Percentiles rank a stretch among this genome's conserved stretches.
Conservation (phyloP, 768 basidiomycete species). For the Pholiota conissans region DNA sequence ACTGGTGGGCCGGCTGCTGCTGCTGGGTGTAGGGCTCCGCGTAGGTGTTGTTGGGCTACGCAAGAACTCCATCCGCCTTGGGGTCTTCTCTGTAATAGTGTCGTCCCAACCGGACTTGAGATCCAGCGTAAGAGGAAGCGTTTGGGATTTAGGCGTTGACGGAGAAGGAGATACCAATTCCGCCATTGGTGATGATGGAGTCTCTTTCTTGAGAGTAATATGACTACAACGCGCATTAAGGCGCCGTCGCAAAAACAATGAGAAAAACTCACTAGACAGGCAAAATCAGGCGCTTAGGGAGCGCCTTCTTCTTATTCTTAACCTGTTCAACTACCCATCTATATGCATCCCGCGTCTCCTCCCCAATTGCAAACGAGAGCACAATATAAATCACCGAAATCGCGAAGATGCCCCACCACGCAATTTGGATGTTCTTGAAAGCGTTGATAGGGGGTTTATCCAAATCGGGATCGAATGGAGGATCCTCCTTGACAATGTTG, state of each 20-base stretch:
- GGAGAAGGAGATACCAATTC: constrained; percentile 18
- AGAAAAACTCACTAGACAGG: constrained; percentile 17
- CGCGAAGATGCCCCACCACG: constrained; percentile 42
- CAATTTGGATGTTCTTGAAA: constrained; percentile 25
- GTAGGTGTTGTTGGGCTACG: background rate
- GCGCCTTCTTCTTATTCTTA: constrained; percentile 2
- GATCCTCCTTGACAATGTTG: constrained; percentile 25
- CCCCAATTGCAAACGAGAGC: constrained; percentile 35
- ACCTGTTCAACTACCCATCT: constrained; percentile 30
- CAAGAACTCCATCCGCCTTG: constrained; percentile 20
- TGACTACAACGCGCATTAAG: background rate
- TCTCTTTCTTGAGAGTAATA: constrained; percentile 1
- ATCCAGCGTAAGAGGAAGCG: constrained; percentile 29
- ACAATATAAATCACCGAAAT: constrained; percentile 39
- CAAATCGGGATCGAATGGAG: background rate
- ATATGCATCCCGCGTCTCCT: constrained; percentile 35
- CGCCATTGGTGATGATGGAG: background rate
- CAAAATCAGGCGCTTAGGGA: constrained; percentile 1
- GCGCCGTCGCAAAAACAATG: too few relatives aligned
- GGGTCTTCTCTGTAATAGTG: constrained; percentile 35
- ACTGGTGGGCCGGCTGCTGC: constrained; percentile 1
- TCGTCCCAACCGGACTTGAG: constrained; percentile 55
- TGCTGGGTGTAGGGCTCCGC: background rate
- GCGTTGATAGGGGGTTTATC: constrained; percentile 14
- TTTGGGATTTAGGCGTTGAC: constrained; percentile 19